A percentile compares a stretch with the other conserved stretches of the same genome.
phyloP scores from a whole-genome alignment of 1,139 yeast species.

The Candida anutae region DNA sequence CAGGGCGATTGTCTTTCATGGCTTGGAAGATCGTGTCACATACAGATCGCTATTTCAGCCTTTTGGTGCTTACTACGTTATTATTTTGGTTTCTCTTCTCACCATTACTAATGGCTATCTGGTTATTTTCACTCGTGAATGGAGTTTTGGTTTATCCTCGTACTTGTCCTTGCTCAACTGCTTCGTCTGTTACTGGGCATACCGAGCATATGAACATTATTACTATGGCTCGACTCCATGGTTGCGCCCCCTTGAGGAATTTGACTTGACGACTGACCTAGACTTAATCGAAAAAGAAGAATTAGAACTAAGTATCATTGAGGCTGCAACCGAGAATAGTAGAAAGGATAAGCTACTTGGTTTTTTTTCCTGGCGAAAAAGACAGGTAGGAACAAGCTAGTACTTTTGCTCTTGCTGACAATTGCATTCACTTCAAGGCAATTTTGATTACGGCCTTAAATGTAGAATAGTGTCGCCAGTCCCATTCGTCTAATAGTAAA shows the following conservation, averaged over 20 bases:
- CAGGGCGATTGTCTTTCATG: slow-evolving; percentile 39
- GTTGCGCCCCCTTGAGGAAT: slow-evolving; percentile 33
- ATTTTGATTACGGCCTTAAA: too few species aligned
- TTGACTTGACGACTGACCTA: slow-evolving; percentile 39
- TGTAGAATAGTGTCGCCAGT: too few species aligned
- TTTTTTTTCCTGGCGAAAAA: too few species aligned
- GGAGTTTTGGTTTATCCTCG: slow-evolving; percentile 51
- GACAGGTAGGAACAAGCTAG: too few species aligned
- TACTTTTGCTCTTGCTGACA: too few species aligned
- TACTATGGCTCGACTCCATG: slow-evolving; percentile 21
- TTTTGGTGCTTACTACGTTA: slow-evolving; percentile 43
- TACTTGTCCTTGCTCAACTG: slow-evolving; percentile 55
- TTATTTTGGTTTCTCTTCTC: slow-evolving; percentile 35
- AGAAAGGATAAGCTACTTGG: too few species aligned
- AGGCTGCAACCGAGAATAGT: too few species aligned
- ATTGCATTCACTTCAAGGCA: too few species aligned
- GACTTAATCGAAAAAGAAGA: slow-evolving; percentile 26
- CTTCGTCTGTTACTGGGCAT: slow-evolving; percentile 38
- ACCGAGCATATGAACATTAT: slow-evolving; percentile 23
- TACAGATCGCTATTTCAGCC: slow-evolving; percentile 44
- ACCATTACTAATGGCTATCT: slow-evolving; percentile 53
- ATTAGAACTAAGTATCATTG: too few species aligned
- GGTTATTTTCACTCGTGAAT: slow-evolving; percentile 45
- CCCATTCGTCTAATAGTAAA: too few species aligned
- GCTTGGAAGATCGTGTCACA: slow-evolving; percentile 37